These are phyloP conservation scores for Didymella glomerata DNA, from an alignment of 2,329 filamentous ascomycete species.

Conservation along the genomic window DNA sequence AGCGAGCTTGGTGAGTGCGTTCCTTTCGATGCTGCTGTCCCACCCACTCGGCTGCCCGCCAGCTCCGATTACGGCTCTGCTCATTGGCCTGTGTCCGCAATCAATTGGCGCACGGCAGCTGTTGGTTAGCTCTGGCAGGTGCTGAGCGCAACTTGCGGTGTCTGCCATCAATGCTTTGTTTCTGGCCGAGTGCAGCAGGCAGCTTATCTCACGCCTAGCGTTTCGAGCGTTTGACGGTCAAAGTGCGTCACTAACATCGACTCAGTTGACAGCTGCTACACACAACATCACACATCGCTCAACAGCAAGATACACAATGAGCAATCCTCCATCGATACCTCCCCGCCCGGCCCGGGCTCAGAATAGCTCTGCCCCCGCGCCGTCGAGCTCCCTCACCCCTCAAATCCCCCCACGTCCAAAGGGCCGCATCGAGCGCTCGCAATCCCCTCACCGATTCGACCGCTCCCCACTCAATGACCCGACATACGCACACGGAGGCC, in stretches of 20 bases:
- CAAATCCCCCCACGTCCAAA: conserved; percentile 80
- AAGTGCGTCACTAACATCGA: conserved; percentile 34
- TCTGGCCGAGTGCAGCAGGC: conserved; percentile 24
- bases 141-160: conserved; percentile 26
- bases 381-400: conserved; percentile 63
- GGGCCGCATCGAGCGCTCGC: conserved; percentile 73
- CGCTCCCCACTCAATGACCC: conserved; percentile 85
- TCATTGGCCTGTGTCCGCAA: conserved; percentile 32
- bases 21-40: conserved; percentile 8
- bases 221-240: conserved; percentile 31
- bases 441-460: conserved; percentile 81
- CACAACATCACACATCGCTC: conserved; percentile 24
- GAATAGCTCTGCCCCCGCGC: conserved; percentile 53
- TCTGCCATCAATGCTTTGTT: conserved; percentile 22
- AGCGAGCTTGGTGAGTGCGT: conserved; percentile 16
- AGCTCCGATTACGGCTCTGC: conserved; percentile 22
- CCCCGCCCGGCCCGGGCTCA: conserved; percentile 68
- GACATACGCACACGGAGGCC: conserved; percentile 58
- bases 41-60: conserved; percentile 19
- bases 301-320: conserved; percentile 49
- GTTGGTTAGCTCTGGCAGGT: conserved; percentile 29
- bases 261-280: conserved; percentile 22
- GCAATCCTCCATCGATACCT: conserved; percentile 64
- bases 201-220: conserved; percentile 37
- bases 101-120: conserved; percentile 26